Base-by-base conservation (phyloP, 345 rosid species). In the Laguncularia racemosa region DNA sequence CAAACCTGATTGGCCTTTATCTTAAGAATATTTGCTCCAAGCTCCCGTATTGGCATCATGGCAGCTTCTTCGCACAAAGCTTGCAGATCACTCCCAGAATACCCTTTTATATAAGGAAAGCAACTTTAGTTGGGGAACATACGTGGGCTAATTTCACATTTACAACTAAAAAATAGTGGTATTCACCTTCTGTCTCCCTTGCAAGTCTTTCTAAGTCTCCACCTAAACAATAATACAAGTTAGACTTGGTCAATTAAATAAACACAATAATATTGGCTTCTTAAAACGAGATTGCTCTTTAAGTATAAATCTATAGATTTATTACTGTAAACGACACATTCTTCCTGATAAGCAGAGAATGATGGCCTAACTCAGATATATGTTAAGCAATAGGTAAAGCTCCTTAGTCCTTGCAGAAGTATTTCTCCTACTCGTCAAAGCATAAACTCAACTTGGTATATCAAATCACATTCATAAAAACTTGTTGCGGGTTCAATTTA, bases 1-100 rank as follows among this genome's bases (percentile, higher is more conserved):
- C n/a, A n/a, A n/a, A n/a, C 98, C 84, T 92, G 91, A 68, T 89
- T 89, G 48, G 87, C 95, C 78, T 83, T 78, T 59, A 86, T 74
- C 6, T 83, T 88, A 20, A 92, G 93, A 66, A 92, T 79, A 69
- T 82, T 64, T 17, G 90, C 58, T 56, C 98, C 98, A n/a, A 92
- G 90, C 78, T 92, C 98, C 76, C 98, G 70, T 62, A 92, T 88
- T 46, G 98, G 98, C 96, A 92, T 88, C 98, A 92, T 88, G 50
- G 98, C 98, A 56, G 98, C 98, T 83, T 92, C 98, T 78, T 92
- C 98, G 67, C 98, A 92, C 71, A 92, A 59, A 57, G 98, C 98
- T 84, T 88, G 96, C 44, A 92, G 77, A 77, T 92, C 98, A 44
- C 98, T 92, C 67, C 98, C 98, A 68, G 98, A 88, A 81, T 89